Conservation (phyloP, 208 protist genomes). For the Acanthamoeba sp. region DNA sequence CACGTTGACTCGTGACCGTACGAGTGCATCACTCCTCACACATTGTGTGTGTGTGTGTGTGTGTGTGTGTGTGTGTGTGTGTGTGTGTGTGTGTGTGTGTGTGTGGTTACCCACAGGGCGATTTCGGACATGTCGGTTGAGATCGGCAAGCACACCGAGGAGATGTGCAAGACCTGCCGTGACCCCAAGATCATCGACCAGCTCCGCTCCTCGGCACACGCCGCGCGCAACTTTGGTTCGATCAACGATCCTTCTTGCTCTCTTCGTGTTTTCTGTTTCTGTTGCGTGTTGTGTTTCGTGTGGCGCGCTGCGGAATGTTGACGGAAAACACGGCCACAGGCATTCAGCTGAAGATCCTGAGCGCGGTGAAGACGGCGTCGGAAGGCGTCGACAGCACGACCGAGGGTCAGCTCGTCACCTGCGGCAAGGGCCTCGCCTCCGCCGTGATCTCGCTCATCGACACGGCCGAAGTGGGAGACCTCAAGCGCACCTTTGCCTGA, state of each 20-base stretch:
- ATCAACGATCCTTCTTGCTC: not conserved
- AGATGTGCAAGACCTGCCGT: conserved; percentile 62
- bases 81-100: not conserved
- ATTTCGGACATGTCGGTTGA: conserved; percentile 43
- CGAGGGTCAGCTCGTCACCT: conserved; percentile 66
- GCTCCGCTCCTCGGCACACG: conserved; percentile 28
- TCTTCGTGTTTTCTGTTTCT: not conserved
- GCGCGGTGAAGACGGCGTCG: conserved; percentile 65
- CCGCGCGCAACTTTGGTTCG: conserved; percentile 33
- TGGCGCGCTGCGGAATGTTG: not conserved
- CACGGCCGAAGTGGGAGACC: conserved; percentile 37
- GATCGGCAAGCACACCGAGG: conserved; percentile 62
- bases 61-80: not conserved
- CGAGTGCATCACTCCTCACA: too few relatives aligned
- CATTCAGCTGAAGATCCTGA: conserved; percentile 74
- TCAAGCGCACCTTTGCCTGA: conserved; percentile 56
- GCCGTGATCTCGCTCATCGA: conserved; percentile 65
- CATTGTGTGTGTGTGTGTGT: not conserved
- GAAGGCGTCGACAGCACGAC: conserved; percentile 42
- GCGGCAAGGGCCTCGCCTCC: conserved; percentile 54
- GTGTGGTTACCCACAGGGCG: not conserved
- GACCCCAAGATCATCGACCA: conserved; percentile 64
- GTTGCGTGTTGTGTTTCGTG: not conserved
- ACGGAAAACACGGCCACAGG: not conserved
- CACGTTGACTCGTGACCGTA: not conserved